phyloP scores from a whole-genome alignment of 1,139 yeast species.

The Magnusiomyces sp. region DNA sequence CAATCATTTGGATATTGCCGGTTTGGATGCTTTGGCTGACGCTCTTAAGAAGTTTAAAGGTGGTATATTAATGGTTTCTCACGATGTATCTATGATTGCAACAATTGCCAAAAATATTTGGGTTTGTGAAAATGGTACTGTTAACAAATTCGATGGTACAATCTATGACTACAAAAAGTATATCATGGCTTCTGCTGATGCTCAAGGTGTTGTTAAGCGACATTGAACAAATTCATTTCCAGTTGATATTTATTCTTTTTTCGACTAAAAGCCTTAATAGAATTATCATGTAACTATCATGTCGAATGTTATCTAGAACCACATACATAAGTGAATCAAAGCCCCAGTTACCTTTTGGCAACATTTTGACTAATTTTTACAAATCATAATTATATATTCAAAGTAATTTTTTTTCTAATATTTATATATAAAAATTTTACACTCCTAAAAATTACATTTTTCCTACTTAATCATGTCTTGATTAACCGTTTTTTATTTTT shows the following conservation, averaged over 20 bases:
- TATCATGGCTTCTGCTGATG: slow-evolving; percentile 67
- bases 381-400: too few species aligned
- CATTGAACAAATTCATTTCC: slow-evolving; percentile 39
- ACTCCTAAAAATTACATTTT: background rate
- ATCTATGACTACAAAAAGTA: slow-evolving; percentile 87
- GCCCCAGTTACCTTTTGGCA: too few species aligned
- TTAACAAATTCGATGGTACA: slow-evolving; percentile 69
- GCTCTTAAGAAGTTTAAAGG: slow-evolving; percentile 85
- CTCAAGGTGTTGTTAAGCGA: slow-evolving; percentile 79
- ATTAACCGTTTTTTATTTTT: background rate
- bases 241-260: background rate
- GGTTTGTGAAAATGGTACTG: slow-evolving; percentile 85
- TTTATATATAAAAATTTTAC: background rate
- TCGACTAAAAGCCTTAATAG: background rate
- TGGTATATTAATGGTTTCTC: slow-evolving; percentile 95
- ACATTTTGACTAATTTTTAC: too few species aligned
- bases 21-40: slow-evolving; percentile 89
- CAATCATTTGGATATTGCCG: slow-evolving; percentile 96
- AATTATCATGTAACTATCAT: background rate
- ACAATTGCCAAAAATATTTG: slow-evolving; percentile 88
- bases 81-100: slow-evolving; percentile 86
- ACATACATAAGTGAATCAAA: too few species aligned
- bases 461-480: background rate
- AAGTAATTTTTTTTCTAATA: background rate
- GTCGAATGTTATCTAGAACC: background rate